phyloP scores from a whole-genome alignment of 176 grass and related monocot species.

The Juncus effusus region DNA sequence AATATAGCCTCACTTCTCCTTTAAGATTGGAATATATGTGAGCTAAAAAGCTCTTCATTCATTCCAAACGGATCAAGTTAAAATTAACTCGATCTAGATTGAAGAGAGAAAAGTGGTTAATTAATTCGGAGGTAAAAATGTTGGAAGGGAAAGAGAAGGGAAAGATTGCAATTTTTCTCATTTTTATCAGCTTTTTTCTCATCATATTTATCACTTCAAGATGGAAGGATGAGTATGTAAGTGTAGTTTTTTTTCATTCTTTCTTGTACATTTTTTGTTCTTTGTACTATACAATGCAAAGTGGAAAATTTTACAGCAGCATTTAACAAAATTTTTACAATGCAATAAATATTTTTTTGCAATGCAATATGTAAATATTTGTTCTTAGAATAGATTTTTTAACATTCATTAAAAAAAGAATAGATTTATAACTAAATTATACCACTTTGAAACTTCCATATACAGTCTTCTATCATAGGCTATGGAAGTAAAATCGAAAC shows the following conservation, averaged over 20 bases:
- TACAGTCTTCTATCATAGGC: background rate
- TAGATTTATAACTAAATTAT: no score
- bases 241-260: background rate
- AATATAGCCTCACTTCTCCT: no score
- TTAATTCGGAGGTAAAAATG: background rate
- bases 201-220: background rate
- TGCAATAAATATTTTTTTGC: no score
- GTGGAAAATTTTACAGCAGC: no score
- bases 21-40: no score
- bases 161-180: background rate
- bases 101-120: background rate
- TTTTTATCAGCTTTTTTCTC: conserved; percentile 14
- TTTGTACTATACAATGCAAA: no score
- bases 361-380: no score
- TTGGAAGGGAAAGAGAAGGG: background rate
- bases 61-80: no score
- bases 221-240: conserved; percentile 8
- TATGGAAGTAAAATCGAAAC: background rate
- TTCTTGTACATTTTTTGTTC: background rate
- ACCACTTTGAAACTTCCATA: background rate
- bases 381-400: no score
- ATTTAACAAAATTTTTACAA: no score
- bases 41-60: no score
- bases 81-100: background rate
- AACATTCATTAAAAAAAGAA: no score